Percentiles rank a stretch among this genome's conserved stretches.
Evolutionary conservation across 2,329 filamentous ascomycete species (phyloP).

Genomic region (Penicillium sp.): DNA sequence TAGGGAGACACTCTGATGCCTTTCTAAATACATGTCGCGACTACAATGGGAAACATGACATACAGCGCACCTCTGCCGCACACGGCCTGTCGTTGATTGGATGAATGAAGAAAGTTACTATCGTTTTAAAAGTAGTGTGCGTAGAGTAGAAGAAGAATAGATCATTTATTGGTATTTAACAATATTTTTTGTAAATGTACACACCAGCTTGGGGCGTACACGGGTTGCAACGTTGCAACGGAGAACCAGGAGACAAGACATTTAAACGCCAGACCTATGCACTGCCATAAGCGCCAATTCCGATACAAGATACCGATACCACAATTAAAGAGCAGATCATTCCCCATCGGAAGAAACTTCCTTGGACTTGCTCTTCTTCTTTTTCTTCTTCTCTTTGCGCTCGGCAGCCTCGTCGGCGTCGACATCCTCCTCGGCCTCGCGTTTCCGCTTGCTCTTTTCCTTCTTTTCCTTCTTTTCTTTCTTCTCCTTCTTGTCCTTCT

Average conservation of each 20-base stretch:
- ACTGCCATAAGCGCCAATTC: constrained; percentile 38
- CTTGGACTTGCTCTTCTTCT: constrained; percentile 42
- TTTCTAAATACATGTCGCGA: not conserved
- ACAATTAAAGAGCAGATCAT: constrained; percentile 20
- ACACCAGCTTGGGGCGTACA: constrained; percentile 11
- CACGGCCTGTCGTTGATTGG: not conserved
- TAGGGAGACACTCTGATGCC: not conserved
- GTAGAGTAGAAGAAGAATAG: not conserved
- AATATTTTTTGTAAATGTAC: constrained; percentile 18
- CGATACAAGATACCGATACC: constrained; percentile 18
- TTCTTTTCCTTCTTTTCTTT: constrained; percentile 45
- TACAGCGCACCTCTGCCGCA: not conserved
- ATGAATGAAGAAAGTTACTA: not conserved
- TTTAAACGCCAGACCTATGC: constrained; percentile 39
- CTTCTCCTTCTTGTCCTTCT: constrained; percentile 48
- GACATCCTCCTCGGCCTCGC: constrained; percentile 35
- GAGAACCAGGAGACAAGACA: constrained; percentile 17
- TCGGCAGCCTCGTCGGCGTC: constrained; percentile 37
- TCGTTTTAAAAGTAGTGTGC: not conserved
- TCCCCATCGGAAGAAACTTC: constrained; percentile 28
- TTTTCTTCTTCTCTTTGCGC: constrained; percentile 63
- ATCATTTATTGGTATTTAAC: constrained; percentile 19
- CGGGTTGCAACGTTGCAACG: constrained; percentile 12
- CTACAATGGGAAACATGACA: too few species aligned
- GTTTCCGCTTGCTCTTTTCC: constrained; percentile 46